A percentile compares a stretch with the other conserved stretches of the same genome.
Conservation (phyloP, 768 basidiomycete genomes). For the Amanita pallidorosea region DNA sequence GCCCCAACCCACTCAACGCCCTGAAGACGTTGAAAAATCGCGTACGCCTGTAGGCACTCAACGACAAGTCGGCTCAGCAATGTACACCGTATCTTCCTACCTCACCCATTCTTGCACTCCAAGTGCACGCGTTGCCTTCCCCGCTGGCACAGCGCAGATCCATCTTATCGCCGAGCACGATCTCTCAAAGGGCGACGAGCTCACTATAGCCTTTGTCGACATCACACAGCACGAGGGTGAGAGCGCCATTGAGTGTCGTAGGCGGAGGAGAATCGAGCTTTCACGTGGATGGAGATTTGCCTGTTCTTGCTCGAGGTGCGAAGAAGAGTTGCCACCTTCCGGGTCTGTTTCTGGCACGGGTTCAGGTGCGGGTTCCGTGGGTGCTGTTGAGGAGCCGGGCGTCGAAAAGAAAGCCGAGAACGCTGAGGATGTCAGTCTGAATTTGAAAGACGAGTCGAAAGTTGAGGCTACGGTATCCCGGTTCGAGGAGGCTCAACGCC, state of each 20-base stretch:
- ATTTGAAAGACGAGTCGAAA: constrained; percentile 5
- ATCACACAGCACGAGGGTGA: constrained; percentile 46
- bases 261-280: constrained; percentile 61
- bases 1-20: constrained; percentile 42
- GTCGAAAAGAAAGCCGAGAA: neutral
- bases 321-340: constrained; percentile 31
- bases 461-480: neutral
- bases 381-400: neutral
- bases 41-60: constrained; percentile 70
- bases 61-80: constrained; percentile 64
- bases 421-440: neutral
- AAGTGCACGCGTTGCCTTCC: constrained; percentile 54
- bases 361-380: neutral
- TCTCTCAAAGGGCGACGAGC: constrained; percentile 65
- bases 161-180: constrained; percentile 56
- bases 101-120: constrained; percentile 70
- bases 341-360: constrained; percentile 15
- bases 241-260: constrained; percentile 40
- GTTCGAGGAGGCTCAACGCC: neutral
- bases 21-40: constrained; percentile 65
- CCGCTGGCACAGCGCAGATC: constrained; percentile 55
- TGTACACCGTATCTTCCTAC: constrained; percentile 73
- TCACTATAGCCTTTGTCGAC: constrained; percentile 71
- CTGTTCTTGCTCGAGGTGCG: constrained; percentile 60
- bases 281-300: constrained; percentile 78